Percentiles rank a stretch among this genome's conserved stretches.
phyloP scores from a whole-genome alignment of 768 basidiomycete genomes.

The Termitomyces sp. region DNA sequence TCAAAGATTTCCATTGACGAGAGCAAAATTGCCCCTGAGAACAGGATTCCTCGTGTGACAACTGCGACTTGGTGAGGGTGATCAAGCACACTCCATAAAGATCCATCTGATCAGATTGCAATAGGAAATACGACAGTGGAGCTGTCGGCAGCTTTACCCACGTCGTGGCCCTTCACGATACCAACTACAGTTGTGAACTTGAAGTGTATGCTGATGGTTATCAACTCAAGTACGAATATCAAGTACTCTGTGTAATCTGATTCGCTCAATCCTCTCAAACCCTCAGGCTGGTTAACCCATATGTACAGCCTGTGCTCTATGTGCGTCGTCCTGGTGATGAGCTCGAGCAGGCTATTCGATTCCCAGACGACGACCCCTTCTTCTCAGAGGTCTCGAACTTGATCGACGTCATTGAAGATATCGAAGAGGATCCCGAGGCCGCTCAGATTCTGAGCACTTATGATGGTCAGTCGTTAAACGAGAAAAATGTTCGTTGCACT shows the following conservation, averaged over 20 bases:
- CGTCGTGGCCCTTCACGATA: conserved; percentile 86
- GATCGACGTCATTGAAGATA: conserved; percentile 86
- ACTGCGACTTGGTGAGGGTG: conserved; percentile 78
- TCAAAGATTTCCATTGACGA: conserved; percentile 85
- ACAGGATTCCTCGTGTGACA: conserved; percentile 93
- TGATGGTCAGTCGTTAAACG: conserved; percentile 51
- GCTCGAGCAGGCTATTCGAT: conserved; percentile 62
- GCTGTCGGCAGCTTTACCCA: conserved; percentile 93
- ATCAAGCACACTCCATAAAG: no score
- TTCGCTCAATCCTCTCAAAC: conserved; percentile 2
- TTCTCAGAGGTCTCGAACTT: conserved; percentile 91
- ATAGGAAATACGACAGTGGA: conserved; percentile 92
- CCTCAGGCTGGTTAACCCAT: conserved; percentile 81
- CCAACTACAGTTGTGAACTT: conserved; percentile 90
- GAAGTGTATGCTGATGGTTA: conserved; percentile 95
- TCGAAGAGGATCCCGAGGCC: conserved; percentile 81
- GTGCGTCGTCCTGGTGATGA: conserved; percentile 84
- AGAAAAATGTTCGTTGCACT: neutral
- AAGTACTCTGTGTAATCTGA: neutral
- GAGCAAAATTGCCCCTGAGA: conserved; percentile 74
- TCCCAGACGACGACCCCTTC: conserved; percentile 87
- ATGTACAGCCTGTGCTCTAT: conserved; percentile 85
- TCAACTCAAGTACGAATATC: conserved; percentile 59
- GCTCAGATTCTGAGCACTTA: conserved; percentile 79
- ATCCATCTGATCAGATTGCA: conserved; percentile 5